Base-by-base conservation (phyloP, 2,329 filamentous ascomycete species). In the Penicillium sp. region DNA sequence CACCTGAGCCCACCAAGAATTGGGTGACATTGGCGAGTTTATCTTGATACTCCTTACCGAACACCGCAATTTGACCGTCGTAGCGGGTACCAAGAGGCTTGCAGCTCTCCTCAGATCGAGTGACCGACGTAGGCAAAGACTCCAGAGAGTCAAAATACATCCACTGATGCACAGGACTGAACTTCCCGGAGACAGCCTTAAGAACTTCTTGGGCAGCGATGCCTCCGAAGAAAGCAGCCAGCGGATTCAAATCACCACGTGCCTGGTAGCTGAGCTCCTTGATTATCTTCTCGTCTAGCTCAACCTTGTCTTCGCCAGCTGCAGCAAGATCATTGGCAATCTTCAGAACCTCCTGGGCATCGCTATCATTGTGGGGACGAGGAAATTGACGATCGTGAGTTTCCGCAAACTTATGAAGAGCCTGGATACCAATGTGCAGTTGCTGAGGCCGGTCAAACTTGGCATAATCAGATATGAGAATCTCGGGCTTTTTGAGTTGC, bases 81-180 rank as follows among this genome's bases (percentile, higher is more conserved):
- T 99, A 99, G 55, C 94, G 87, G 56, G 87, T 89, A 42, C 89
- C 89, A 35, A 84, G 79, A 34, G 94, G 93, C 74, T 90, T 88
- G 82, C 94, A 99, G 43, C 89, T 81, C 74, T 96, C 91, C 67
- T 95, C 89, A 3, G 88, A 91, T 61, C 94, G 87, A 60, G 83
- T 80, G 41, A 81, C 83, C 14, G 84, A 89, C 1, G 86, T 82
- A 1, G 94, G 93, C 2, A 99, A 81, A 9, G 94, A 96, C 74
- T 99, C 94, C n/a, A 99, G 79, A 1, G 94, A 96, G 74, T 99
- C 94, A 66, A 97, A 95, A 79, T 99, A 97, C 71, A 99, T 82
- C 86, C 90, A 97, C 73, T 99, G 94, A 63, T 89, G 83, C 61
- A 97, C 87, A n/a, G 94, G 94, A 66, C 91, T 85, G 78, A 99